A percentile compares a stretch with the other conserved stretches of the same genome.
Conservation (phyloP, 2,329 filamentous ascomycete species). For the Fusarium sp. region DNA sequence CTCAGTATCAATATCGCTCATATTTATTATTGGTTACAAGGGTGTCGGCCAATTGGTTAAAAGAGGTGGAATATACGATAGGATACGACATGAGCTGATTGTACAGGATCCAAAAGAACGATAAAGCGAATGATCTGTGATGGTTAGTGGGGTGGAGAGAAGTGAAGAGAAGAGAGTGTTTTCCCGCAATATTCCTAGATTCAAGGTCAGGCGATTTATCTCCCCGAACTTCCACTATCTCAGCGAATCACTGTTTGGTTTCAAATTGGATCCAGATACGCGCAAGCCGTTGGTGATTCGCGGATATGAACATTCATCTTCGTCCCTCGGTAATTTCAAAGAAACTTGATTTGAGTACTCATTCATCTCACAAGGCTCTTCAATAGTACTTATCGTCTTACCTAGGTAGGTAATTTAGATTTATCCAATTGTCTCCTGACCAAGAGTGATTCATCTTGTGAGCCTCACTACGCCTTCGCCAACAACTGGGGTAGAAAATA, state of each 20-base stretch:
- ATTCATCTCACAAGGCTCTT: background rate
- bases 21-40: slow-evolving; percentile 4
- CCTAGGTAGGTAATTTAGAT: background rate
- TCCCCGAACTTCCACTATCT: slow-evolving; percentile 12
- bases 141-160: slow-evolving; percentile 12
- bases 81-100: background rate
- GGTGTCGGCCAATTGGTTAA: slow-evolving; percentile 9
- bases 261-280: slow-evolving; percentile 3
- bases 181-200: slow-evolving; percentile 8
- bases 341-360: background rate
- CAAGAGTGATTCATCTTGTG: background rate
- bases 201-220: slow-evolving; percentile 36
- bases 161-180: background rate
- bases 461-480: background rate
- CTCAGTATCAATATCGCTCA: slow-evolving; percentile 35
- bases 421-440: background rate
- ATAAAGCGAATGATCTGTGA: background rate
- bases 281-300: slow-evolving; percentile 6
- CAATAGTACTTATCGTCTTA: background rate
- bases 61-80: background rate
- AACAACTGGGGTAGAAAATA: background rate
- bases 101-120: background rate
- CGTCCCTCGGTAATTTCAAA: background rate
- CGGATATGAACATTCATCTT: background rate
- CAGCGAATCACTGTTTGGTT: slow-evolving; percentile 22